Evolutionary conservation across 2,329 filamentous ascomycete species (phyloP), one percentile per base, ranked within the genome.

Genomic region (Chaetomiaceae sp.): DNA sequence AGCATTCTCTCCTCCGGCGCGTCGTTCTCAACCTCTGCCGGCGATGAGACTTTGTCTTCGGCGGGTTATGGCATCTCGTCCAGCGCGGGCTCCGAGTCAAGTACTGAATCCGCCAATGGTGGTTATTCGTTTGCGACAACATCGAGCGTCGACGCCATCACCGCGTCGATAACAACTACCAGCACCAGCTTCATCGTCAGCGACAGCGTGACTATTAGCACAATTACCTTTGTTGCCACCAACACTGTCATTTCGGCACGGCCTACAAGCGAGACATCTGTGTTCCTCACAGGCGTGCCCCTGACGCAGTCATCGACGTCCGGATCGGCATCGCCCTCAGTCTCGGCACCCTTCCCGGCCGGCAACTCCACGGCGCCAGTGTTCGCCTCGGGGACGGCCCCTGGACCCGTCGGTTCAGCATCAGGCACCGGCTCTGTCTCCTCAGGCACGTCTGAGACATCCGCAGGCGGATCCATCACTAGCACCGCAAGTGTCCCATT

Each of bases 61-160:
- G 51, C 46, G 5, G 57, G 47, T 15, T 43, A 43, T 12, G 47
- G 29, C 3, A 55, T 53, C 43, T 56, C 58, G 19, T 23, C 54
- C 20, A 55, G 54, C 14, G 47, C 47, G n/a, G 57, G 27, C 20
- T 34, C 25, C 27, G 19, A n/a, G 15, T 8, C 36, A 14, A 42
- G 29, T 31, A 37, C n/a, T 20, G 7, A 31, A 31, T 31, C 37
- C 6, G 44, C 38, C 20, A 50, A 29, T 14, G 56, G 40, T 17
- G 44, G 46, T 15, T 52, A 46, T 20, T 47, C 54, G 17, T 47
- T 50, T 3, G 29, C 52, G 11, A 51, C 42, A 29, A 55, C 53
- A 6, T 51, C 53, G 8, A 49, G 44, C 27, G 45, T 54, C 12
- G 51, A 49, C 19, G 45, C 51, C 45, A 34, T 54, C 11, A 54